Conservation (phyloP, 2,329 filamentous ascomycete species). For the Sporothrix dimorphospora region DNA sequence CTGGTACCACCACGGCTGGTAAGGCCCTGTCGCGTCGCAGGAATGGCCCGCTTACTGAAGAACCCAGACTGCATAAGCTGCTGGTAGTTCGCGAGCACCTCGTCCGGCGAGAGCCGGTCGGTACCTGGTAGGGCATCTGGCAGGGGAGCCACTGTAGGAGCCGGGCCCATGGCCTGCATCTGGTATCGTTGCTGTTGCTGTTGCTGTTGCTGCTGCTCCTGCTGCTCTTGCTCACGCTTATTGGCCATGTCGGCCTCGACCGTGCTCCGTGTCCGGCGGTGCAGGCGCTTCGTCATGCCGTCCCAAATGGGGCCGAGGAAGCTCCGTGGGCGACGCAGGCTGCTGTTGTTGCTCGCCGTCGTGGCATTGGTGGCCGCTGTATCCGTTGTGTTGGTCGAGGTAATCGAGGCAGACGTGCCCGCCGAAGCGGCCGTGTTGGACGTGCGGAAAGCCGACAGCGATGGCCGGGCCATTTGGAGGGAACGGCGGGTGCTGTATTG, state of each 20-base stretch:
- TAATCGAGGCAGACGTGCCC: slow-evolving; percentile 16
- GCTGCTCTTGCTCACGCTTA: slow-evolving; percentile 1
- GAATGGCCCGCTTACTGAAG: slow-evolving; percentile 61
- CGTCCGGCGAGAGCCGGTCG: slow-evolving; percentile 48
- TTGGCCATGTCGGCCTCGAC: not conserved
- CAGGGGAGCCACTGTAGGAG: not conserved
- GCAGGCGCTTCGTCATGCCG: slow-evolving; percentile 40
- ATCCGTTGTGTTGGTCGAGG: not conserved
- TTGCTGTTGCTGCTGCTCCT: slow-evolving; percentile 12
- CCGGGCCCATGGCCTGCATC: not conserved
- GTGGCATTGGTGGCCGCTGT: not conserved
- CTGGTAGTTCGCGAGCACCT: slow-evolving; percentile 60
- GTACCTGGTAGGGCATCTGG: not conserved
- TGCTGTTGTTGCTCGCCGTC: not conserved
- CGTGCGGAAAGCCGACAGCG: slow-evolving; percentile 25
- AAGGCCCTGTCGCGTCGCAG: slow-evolving; percentile 55
- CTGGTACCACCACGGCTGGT: slow-evolving; percentile 30
- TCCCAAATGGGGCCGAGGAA: slow-evolving; percentile 43
- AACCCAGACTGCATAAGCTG: slow-evolving; percentile 60
- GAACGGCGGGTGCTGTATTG: slow-evolving; percentile 32
- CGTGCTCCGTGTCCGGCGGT: slow-evolving; percentile 28
- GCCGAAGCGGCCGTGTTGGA: slow-evolving; percentile 20
- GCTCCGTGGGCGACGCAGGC: slow-evolving; percentile 32
- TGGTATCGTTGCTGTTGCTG: not conserved
- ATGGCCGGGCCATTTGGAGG: slow-evolving; percentile 29